phyloP scores from a whole-genome alignment of 1,139 yeast genomes.

The Suhomyces chickasaworum region DNA sequence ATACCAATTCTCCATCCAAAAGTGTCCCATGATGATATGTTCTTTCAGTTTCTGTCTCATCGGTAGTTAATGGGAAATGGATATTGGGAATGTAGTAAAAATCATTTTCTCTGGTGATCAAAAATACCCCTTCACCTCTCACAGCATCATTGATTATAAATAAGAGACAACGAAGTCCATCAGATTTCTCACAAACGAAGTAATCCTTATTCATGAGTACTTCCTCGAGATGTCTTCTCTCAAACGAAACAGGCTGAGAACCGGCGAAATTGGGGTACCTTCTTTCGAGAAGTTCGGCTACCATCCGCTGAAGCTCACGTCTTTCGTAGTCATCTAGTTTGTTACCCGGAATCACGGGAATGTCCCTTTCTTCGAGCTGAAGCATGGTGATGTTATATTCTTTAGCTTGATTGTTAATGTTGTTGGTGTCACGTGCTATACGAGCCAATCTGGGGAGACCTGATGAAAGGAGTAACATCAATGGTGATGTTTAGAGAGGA shows the following conservation, averaged over 20 bases:
- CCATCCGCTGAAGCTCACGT: slow-evolving; percentile 65
- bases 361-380: slow-evolving; percentile 55
- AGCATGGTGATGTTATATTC: slow-evolving; percentile 26
- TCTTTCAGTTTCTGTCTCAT: slow-evolving; percentile 52
- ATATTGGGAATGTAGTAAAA: slow-evolving; percentile 78
- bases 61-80: slow-evolving; percentile 68
- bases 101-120: slow-evolving; percentile 84
- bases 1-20: slow-evolving; percentile 85
- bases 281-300: slow-evolving; percentile 66
- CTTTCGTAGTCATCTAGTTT: slow-evolving; percentile 72
- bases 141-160: slow-evolving; percentile 68
- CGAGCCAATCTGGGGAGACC: neutral
- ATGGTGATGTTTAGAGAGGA: neutral
- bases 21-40: slow-evolving; percentile 83
- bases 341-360: slow-evolving; percentile 85
- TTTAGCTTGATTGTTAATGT: neutral
- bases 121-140: slow-evolving; percentile 72
- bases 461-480: no score
- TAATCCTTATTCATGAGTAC: slow-evolving; percentile 62
- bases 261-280: slow-evolving; percentile 69
- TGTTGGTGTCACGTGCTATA: slow-evolving; percentile 3
- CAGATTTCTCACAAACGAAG: slow-evolving; percentile 94
- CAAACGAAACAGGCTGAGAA: slow-evolving; percentile 93
- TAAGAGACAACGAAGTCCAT: slow-evolving; percentile 83
- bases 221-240: slow-evolving; percentile 67